Percentiles rank a stretch among this genome's conserved stretches.
These are phyloP conservation scores for Didymella pinodella DNA, from an alignment of 2,329 filamentous ascomycete species.

Conservation along the genomic window DNA sequence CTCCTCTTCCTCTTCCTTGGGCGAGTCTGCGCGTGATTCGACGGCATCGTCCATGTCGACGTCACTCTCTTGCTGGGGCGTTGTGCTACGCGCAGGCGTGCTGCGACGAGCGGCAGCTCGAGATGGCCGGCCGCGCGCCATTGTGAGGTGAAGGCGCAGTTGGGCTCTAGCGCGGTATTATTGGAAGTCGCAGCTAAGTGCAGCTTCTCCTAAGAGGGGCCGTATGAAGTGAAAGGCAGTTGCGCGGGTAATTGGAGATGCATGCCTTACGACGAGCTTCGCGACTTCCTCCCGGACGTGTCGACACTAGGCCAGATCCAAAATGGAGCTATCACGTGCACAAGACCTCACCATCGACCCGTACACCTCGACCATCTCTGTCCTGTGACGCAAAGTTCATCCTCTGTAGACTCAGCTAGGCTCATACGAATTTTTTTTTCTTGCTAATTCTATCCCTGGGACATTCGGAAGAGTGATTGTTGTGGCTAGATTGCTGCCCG, in stretches of 20 bases:
- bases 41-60: constrained; percentile 46
- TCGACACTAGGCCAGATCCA: constrained; percentile 7
- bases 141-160: constrained; percentile 21
- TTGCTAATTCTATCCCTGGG: background rate
- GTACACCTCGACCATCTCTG: background rate
- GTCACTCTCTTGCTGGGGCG: constrained; percentile 47
- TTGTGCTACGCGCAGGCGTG: constrained; percentile 47
- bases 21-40: constrained; percentile 47
- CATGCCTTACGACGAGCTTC: constrained; percentile 20
- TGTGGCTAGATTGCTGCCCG: background rate
- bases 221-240: background rate
- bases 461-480: background rate
- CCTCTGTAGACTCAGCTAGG: background rate
- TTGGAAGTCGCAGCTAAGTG: background rate
- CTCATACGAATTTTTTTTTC: background rate
- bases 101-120: constrained; percentile 52
- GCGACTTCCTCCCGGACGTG: constrained; percentile 26
- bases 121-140: constrained; percentile 50
- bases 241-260: constrained; percentile 5
- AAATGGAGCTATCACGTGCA: constrained; percentile 11
- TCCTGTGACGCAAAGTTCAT: background rate
- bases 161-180: background rate
- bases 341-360: background rate
- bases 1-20: constrained; percentile 61
- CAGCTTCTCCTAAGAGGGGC: background rate